These are phyloP conservation scores for Echites panduratus DNA, from an alignment of 257 asterid genomes.

Conservation along the genomic window DNA sequence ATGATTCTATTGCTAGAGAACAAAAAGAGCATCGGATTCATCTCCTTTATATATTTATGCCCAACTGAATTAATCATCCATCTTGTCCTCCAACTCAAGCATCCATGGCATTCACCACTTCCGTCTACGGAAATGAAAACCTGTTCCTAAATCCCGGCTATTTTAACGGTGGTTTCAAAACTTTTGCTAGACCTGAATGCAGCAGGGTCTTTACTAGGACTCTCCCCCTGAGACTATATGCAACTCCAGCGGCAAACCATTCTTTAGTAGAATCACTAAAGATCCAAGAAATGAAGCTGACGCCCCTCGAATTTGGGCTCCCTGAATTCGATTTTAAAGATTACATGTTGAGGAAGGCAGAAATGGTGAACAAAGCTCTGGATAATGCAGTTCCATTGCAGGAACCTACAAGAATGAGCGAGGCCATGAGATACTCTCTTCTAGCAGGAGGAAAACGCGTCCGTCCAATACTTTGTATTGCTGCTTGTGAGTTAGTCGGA, in stretches of 20 bases:
- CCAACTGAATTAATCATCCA: background rate
- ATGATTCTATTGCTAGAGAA: too few relatives aligned
- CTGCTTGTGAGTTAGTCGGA: slow-evolving; percentile 57
- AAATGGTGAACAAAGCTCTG: slow-evolving; percentile 40
- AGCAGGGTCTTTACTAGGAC: background rate
- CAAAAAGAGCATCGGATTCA: slow-evolving; percentile 32
- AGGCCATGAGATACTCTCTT: slow-evolving; percentile 68
- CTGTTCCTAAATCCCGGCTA: slow-evolving; percentile 17
- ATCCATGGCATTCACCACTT: slow-evolving; percentile 42
- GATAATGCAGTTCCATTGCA: slow-evolving; percentile 55
- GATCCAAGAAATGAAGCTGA: slow-evolving; percentile 20
- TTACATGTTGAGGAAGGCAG: slow-evolving; percentile 42
- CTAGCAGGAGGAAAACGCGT: slow-evolving; percentile 67
- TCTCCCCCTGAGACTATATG: slow-evolving; percentile 24
- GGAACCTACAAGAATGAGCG: slow-evolving; percentile 45
- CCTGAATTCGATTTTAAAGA: slow-evolving; percentile 42
- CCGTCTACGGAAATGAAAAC: slow-evolving; percentile 20
- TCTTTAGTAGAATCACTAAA: slow-evolving; percentile 11
- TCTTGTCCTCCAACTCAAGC: background rate
- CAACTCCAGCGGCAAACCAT: slow-evolving; percentile 24
- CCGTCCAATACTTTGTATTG: slow-evolving; percentile 57
- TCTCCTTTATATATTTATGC: slow-evolving; percentile 4
- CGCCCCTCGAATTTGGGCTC: slow-evolving; percentile 6
- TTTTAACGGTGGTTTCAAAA: background rate
- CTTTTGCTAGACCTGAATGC: slow-evolving; percentile 6